phyloP scores from a whole-genome alignment of 805 yeast genomes.

The Candida hungchunana region DNA sequence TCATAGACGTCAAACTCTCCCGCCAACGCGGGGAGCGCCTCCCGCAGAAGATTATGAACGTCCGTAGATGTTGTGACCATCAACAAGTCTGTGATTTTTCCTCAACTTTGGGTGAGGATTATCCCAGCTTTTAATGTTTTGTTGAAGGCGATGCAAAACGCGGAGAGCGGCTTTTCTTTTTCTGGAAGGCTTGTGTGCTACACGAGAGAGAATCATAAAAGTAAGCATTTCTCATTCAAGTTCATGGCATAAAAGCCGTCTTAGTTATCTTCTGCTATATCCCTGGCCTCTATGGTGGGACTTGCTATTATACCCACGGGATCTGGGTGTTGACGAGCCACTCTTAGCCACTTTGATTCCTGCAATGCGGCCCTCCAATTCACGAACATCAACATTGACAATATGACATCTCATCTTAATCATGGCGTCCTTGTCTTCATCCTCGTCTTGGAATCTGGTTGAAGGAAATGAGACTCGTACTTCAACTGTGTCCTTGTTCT shows the following conservation, averaged over 20 bases:
- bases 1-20: slow-evolving; percentile 19
- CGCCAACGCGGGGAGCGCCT: slow-evolving; percentile 13
- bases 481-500: slow-evolving; percentile 35
- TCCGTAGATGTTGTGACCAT: not conserved
- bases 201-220: too few relatives aligned
- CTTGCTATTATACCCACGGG: slow-evolving; percentile 5
- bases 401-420: slow-evolving; percentile 35
- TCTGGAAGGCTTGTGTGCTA: too few relatives aligned
- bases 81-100: too few relatives aligned
- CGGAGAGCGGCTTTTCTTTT: too few relatives aligned
- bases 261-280: too few relatives aligned
- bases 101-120: too few relatives aligned
- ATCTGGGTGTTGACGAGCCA: slow-evolving; percentile 3
- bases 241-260: too few relatives aligned
- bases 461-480: slow-evolving; percentile 38
- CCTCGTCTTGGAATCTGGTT: slow-evolving; percentile 11
- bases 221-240: too few relatives aligned
- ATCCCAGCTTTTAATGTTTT: too few relatives aligned
- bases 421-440: slow-evolving; percentile 20
- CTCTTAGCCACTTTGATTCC: slow-evolving; percentile 23
- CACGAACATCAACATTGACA: slow-evolving; percentile 39
- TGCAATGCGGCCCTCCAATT: slow-evolving; percentile 35
- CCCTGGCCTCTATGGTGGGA: slow-evolving; percentile 5
- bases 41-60: not conserved
- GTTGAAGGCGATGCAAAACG: too few relatives aligned